Base-by-base conservation (phyloP, 768 basidiomycete species). In the Coprinellus aureogranulatus region DNA sequence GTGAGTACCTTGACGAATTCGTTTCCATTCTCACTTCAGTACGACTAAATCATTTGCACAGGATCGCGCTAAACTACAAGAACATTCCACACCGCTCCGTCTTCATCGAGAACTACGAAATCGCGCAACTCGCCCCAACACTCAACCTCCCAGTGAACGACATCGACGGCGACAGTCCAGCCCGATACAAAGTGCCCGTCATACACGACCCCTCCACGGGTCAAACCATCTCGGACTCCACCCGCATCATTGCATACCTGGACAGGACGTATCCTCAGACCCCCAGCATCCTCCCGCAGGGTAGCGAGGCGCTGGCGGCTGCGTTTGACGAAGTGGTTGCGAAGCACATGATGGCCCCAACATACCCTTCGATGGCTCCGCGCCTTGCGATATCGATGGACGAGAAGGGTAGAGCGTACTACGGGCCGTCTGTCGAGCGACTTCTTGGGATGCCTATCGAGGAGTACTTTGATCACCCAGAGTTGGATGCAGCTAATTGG, bases 21-120 rank as follows among this genome's bases (percentile, higher is more conserved):
- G 41, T 44, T n/a, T n/a, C 18, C 14, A 44, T 5, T 44, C 34
- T 34, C 14, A 14, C 8, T 6, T 6, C 14, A 34, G 6, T 6
- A 6, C 34, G 16, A 10, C 6, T 18, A 5, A 8, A 44, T 10
- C 8, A 5, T 14, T 31, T 14, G 41, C 52, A 31, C 20, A 75
- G 75, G 59, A 53, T 48, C 40, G 26, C 46, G n/a, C 57, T 76
- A 18, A 74, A 74, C 59, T 67, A 63, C 58, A 73, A 74, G 48
- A 62, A 62, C 4, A 57, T 74, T 22, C 57, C 74, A 0, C 77
- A 75, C 65, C 70, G 67, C 59, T 81, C 80, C 4, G 70, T 70
- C 48, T 81, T 80, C 79, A 65, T 81, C 46, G 80, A 82, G 56
- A 79, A 68, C 58, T 77, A 78, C 8, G 79, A 83, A 51, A 77